Base-by-base conservation (phyloP, 2,329 filamentous ascomycete genomes). In the Cryphonectria carpinicola region DNA sequence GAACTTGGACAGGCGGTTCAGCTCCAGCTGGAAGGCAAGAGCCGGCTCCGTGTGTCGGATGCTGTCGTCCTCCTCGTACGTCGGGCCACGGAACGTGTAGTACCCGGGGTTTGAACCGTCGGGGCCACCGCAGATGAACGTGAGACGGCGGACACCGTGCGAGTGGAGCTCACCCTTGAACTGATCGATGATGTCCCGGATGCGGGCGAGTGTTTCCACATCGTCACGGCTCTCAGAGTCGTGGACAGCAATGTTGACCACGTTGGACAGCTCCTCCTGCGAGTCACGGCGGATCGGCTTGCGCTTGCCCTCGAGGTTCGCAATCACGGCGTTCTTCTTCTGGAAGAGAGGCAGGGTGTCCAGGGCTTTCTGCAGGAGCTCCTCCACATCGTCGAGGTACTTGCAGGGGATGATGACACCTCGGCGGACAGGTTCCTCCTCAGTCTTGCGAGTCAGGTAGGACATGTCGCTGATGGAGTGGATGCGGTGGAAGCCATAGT, bases 21-120 rank as follows among this genome's bases (percentile, higher is more conserved):
- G 90, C 83, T 99, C 96, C 80, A 98, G 93, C 86, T 99, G 96
- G 93, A 98, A 99, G 79, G 96, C 95, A 81, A 98, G 87, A 69
- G 96, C 95, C 66, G 96, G 96, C 84, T 99, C 96, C 74, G 90
- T 97, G 86, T 99, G 95, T 84, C 96, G 95, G 79, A 99, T 98
- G 81, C 93, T 97, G 81, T 93, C 90, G 78, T 99, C 96, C 82
- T 99, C 96, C 67, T 89, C 87, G 81, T 97, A 99, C 66, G 86
- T 84, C 39, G 96, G 95, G 7, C 95, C 95, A 80, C 96, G 92
- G 93, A 98, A 99, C 60, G 96, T 99, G 87, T 93, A 98, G 88
- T 99, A 98, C 64, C 93, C 94, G 32, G 95, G 96, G 81, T 98
- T 97, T 19, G 93, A 94, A 69, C 95, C 96, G 78, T 99, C 94